These are phyloP conservation scores for Zostera marina DNA, from an alignment of 116 monocot species.

Conservation along the genomic window DNA sequence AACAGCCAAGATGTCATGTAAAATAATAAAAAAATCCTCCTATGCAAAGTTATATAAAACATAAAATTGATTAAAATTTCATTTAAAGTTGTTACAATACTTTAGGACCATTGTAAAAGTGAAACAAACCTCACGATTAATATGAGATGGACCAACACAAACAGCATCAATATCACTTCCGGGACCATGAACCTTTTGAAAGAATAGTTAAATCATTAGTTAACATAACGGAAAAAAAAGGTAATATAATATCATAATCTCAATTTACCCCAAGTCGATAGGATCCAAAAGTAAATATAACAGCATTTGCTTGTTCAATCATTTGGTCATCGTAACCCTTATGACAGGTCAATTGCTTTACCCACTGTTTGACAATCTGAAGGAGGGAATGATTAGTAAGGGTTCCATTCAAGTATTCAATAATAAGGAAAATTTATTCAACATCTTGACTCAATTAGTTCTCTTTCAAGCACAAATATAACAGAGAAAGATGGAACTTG, in stretches of 20 bases:
- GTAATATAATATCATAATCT: too few species aligned
- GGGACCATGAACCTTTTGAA: conserved; percentile 78
- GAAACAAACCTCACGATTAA: conserved; percentile 68
- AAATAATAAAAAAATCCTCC: conserved; percentile 88
- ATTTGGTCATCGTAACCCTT: conserved; percentile 90
- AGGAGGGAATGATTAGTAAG: neutral
- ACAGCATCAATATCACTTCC: conserved; percentile 91
- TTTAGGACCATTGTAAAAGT: neutral
- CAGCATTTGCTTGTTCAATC: conserved; percentile 84
- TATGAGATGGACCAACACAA: conserved; percentile 96
- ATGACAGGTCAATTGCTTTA: conserved; percentile 66
- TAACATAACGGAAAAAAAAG: neutral
- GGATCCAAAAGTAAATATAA: conserved; percentile 89
- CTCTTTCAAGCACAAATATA: too few species aligned
- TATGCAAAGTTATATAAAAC: conserved; percentile 12
- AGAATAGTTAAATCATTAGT: neutral
- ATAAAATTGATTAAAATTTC: conserved; percentile 1
- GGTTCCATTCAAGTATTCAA: neutral
- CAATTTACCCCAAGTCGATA: conserved; percentile 74
- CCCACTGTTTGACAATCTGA: conserved; percentile 87
- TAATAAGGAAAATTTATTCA: neutral
- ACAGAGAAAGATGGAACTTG: too few species aligned
- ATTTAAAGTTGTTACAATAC: neutral
- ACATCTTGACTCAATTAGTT: too few species aligned
- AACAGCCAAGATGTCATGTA: conserved; percentile 64